These are phyloP conservation scores for Phytophthora hybrid DNA, from an alignment of 352 stramenopile species.

Conservation along the genomic window DNA sequence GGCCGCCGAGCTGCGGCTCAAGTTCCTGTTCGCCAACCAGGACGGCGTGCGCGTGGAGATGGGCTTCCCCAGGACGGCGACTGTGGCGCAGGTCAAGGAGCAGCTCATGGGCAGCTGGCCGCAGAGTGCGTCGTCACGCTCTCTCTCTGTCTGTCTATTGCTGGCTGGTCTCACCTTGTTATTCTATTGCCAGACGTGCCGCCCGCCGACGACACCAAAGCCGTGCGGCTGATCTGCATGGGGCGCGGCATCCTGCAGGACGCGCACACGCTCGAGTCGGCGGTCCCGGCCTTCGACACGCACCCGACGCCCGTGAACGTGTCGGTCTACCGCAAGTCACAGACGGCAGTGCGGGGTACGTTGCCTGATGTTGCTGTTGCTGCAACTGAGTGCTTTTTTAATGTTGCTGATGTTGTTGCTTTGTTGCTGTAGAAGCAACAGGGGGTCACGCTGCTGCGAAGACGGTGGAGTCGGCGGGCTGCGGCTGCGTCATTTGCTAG, in stretches of 20 bases:
- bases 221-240: constrained; percentile 95
- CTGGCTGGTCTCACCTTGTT: not conserved
- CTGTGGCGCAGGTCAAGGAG: constrained; percentile 70
- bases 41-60: constrained; percentile 79
- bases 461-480: constrained; percentile 60
- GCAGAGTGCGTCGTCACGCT: constrained; percentile 35
- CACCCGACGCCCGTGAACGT: constrained; percentile 97
- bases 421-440: constrained; percentile 34
- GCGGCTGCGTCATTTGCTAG: constrained; percentile 69
- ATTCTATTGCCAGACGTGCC: constrained; percentile 46
- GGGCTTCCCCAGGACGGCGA: constrained; percentile 53
- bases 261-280: constrained; percentile 82
- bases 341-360: constrained; percentile 44
- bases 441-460: constrained; percentile 37
- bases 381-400: constrained; percentile 1
- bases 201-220: constrained; percentile 59
- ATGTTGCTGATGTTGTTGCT: not conserved
- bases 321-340: constrained; percentile 69
- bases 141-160: no score
- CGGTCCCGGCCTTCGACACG: constrained; percentile 93
- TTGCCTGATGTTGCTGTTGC: constrained; percentile 11
- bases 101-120: constrained; percentile 80
- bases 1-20: constrained; percentile 67
- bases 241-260: constrained; percentile 94
- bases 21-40: constrained; percentile 89